A percentile compares a stretch with the other conserved stretches of the same genome.
These are phyloP conservation scores for Xylariomycetidae sp. DNA, from an alignment of 2,329 filamentous ascomycete genomes.

Conservation along the genomic window DNA sequence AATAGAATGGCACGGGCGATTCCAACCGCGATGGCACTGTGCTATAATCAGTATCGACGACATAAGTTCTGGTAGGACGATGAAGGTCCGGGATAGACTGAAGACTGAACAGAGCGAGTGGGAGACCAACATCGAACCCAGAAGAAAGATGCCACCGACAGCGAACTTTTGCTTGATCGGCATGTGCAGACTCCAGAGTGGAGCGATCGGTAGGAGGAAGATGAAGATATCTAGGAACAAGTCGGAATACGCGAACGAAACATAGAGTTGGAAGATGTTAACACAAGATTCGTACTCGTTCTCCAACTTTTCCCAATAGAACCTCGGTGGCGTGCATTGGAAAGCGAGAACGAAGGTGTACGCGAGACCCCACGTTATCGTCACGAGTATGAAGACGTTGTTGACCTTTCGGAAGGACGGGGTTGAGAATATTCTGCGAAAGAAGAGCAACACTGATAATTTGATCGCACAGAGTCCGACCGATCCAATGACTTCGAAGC, in stretches of 20 bases:
- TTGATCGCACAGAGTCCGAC: conserved; percentile 10
- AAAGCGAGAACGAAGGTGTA: conserved; percentile 11
- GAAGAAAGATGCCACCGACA: conserved; percentile 11
- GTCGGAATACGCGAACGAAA: conserved; percentile 11
- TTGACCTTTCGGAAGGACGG: conserved; percentile 10
- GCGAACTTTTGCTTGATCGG: conserved; percentile 11
- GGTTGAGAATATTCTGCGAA: conserved; percentile 12
- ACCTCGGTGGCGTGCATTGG: conserved; percentile 10
- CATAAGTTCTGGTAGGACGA: background rate
- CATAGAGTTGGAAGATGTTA: conserved; percentile 7
- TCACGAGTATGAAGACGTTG: conserved; percentile 14
- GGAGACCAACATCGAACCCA: conserved; percentile 13
- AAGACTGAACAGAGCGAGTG: background rate
- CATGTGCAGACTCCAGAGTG: conserved; percentile 8
- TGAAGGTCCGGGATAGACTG: background rate
- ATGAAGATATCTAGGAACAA: conserved; percentile 12
- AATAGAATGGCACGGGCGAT: background rate
- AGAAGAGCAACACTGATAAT: conserved; percentile 14
- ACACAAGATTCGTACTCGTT: conserved; percentile 7
- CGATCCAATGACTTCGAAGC: conserved; percentile 9
- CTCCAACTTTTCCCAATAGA: conserved; percentile 11
- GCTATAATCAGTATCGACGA: background rate
- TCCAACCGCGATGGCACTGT: background rate
- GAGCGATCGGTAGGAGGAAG: conserved; percentile 12
- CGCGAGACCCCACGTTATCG: conserved; percentile 8